Base-by-base conservation (phyloP, 768 basidiomycete species). In the Leccinum longicurvipes region DNA sequence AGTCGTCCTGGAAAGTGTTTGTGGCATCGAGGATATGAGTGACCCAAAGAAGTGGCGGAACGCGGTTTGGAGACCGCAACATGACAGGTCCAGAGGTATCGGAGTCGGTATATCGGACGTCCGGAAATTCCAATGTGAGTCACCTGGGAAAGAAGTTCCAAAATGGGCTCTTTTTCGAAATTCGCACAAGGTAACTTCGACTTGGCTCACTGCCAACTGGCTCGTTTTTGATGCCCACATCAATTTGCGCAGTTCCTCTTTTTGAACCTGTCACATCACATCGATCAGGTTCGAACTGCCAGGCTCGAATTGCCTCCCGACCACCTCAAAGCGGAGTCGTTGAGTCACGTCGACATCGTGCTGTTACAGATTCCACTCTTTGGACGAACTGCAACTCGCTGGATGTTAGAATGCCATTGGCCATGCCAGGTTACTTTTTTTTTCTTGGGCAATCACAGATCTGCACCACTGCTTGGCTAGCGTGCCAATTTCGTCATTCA, bases 131-230 rank as follows among this genome's bases (percentile, higher is more conserved):
- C 17, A 32, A 36, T n/a, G 36, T 10, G 17, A 36, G 36, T 36
- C 17, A 36, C n/a, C 17, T 45, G 21, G 44, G 23, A 25, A 17
- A 28, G n/a, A n/a, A n/a, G n/a, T n/a, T n/a, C n/a, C n/a, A 28
- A 12, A 12, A 28, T 24, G 17, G 8, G 17, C 9, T 9, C n/a
- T n/a, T n/a, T n/a, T n/a, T n/a, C n/a, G n/a, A n/a, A n/a, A n/a
- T n/a, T n/a, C n/a, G n/a, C n/a, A 47, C 27, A 28, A 47, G 46
- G 46, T 27, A 47, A n/a, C 41, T 19, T 5, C 8, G n/a, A n/a
- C 36, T 9, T 36, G 3, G 31, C 23, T 50, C 51, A 55, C 59
- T 12, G 59, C 59, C 58, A 45, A 36, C 34, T 19, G 39, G 27
- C 56, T 6, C n/a, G 24, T 23, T 9, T 27, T 56, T 39, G 47